These are phyloP conservation scores for Paracoccidioides lutzii DNA, from an alignment of 2,329 filamentous ascomycete species.

Conservation along the genomic window DNA sequence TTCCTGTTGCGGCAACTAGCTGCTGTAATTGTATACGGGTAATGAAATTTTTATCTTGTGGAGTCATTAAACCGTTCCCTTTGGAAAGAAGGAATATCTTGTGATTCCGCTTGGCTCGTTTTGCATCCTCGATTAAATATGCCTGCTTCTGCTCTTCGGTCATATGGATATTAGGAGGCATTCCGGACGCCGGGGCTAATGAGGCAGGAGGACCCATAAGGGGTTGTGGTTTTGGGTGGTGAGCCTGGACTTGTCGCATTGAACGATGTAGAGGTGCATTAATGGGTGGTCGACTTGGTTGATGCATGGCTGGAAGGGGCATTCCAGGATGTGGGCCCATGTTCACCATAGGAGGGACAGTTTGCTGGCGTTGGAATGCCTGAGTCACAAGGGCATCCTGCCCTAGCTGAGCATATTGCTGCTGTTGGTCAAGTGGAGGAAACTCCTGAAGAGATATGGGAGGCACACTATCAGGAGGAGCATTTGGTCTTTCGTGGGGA, in stretches of 20 bases:
- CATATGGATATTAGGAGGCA: conserved; percentile 62
- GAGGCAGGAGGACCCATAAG: conserved; percentile 24
- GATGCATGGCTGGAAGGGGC: conserved; percentile 45
- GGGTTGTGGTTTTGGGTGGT: conserved; percentile 26
- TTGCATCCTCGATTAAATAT: conserved; percentile 81
- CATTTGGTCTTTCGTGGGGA: conserved; percentile 5
- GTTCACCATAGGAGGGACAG: conserved; percentile 29
- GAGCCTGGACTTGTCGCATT: conserved; percentile 24
- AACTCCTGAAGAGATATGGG: conserved; percentile 32
- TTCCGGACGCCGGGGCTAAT: conserved; percentile 49
- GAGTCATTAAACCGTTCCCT: conserved; percentile 96
- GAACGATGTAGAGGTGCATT: conserved; percentile 30
- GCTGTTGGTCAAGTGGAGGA: conserved; percentile 40
- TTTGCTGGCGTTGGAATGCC: conserved; percentile 23
- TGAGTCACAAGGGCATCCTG: conserved; percentile 26
- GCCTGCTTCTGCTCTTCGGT: conserved; percentile 73
- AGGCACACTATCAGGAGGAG: conserved; percentile 6
- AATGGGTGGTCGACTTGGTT: conserved; percentile 50
- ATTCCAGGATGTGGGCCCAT: conserved; percentile 33
- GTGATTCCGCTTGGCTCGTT: conserved; percentile 91
- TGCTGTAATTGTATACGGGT: conserved; percentile 96
- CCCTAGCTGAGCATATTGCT: conserved; percentile 25
- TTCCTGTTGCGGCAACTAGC: conserved; percentile 81
- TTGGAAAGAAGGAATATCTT: conserved; percentile 90
- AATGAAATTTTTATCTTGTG: conserved; percentile 98